Base-by-base conservation (phyloP, 2,329 filamentous ascomycete species). In the Elsinoe fawcettii region DNA sequence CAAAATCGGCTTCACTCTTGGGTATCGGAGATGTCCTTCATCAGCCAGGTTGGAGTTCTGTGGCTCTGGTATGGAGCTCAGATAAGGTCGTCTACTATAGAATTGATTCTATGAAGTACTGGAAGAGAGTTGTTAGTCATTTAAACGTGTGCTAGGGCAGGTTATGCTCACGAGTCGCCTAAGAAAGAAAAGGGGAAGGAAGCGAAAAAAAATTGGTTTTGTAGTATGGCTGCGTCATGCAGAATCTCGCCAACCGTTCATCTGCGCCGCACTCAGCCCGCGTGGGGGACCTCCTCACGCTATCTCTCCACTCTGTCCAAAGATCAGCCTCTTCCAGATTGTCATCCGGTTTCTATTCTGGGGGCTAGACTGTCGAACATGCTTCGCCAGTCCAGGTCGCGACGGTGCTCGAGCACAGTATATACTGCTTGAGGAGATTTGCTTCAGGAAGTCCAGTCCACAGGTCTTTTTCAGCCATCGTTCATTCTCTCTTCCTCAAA, bases 11-110 rank as follows among this genome's bases (percentile, higher is more conserved):
- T 86, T 91, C 88, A 93, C 88, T 90, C 87, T 88, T 83, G 85
- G 86, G 86, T 77, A 80, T 80, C 84, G 88, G 88, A 87, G 88
- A 88, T 88, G 68, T 68, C 63, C 75, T 74, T 95, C 89, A 93
- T 95, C 89, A 88, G 87, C 88, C 88, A 90, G 88, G 87, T 85
- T 92, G 83, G 84, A 84, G 82, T 78, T 90, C 86, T 92, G 87
- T 90, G 83, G 88, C 90, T 95, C 80, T 80, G 87, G 82, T 90
- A 81, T 83, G 84, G 83, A 92, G 86, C 84, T 89, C 86, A 93
- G 88, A 89, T 84, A 81, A 80, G 81, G 87, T 90, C 84, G 84
- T 88, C 81, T 85, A 91, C 90, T 96, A 90, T 91, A 95, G 87
- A 95, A 95, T 88, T 89, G 88, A 92, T 92, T 91, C 88, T 90